These are phyloP conservation scores for Picea glauca DNA, from an alignment of 75 land plant genomes.

Conservation along the genomic window DNA sequence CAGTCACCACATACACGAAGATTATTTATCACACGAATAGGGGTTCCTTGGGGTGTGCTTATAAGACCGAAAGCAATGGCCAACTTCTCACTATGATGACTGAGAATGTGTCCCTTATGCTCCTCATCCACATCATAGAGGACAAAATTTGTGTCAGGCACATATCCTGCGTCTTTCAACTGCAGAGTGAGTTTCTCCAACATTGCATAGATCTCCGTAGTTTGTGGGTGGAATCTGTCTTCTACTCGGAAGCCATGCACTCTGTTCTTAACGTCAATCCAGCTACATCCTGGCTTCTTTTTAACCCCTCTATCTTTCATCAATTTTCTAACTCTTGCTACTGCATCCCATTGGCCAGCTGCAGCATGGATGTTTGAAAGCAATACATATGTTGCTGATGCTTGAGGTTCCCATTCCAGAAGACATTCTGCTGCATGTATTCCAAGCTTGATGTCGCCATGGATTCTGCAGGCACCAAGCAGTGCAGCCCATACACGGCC, in stretches of 20 bases:
- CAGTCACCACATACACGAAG: background rate
- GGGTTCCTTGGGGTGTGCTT: background rate
- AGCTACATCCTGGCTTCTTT: background rate
- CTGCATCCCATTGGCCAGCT: background rate
- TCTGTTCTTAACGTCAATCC: background rate
- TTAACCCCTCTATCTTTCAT: background rate
- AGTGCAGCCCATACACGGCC: background rate
- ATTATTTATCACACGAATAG: background rate
- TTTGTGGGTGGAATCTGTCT: background rate
- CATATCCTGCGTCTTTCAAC: background rate
- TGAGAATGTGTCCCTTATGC: background rate
- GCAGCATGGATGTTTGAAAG: background rate
- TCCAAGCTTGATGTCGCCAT: background rate
- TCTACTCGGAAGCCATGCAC: background rate
- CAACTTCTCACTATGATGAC: slow-evolving; percentile 1
- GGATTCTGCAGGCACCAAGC: slow-evolving; percentile 3
- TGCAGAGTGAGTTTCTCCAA: background rate
- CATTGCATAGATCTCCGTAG: background rate
- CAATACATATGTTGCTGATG: background rate
- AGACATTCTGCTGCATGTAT: background rate
- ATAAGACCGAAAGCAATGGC: background rate
- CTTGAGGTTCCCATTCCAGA: background rate
- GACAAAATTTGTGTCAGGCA: background rate
- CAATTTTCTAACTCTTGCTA: background rate
- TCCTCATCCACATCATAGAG: background rate